Evolutionary conservation across 306 rosid genomes (phyloP).

Genomic region (Vigna hirtella): DNA sequence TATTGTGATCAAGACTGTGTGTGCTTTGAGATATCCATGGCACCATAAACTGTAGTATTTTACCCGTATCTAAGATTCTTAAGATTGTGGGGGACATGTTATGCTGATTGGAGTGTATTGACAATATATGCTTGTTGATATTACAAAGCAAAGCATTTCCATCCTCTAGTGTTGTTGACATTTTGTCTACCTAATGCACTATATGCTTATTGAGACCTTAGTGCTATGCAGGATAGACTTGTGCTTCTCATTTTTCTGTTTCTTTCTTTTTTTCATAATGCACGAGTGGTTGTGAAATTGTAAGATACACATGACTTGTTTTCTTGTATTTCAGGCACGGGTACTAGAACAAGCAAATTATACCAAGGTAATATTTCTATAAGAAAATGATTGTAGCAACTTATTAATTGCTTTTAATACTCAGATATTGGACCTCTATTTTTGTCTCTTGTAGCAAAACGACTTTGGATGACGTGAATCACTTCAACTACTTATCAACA

Average conservation of each 20-base stretch:
- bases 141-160: not conserved
- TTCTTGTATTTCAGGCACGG: conserved; percentile 63
- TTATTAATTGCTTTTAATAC: conserved; percentile 27
- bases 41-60: conserved; percentile 6
- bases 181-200: conserved; percentile 12
- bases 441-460: conserved; percentile 15
- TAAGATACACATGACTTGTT: conserved; percentile 29
- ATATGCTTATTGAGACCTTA: conserved; percentile 4
- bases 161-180: not conserved
- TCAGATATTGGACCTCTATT: conserved; percentile 26
- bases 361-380: conserved; percentile 67
- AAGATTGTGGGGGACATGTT: not conserved
- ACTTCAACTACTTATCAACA: conserved; percentile 7
- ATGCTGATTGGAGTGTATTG: not conserved
- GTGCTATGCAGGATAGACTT: conserved; percentile 12
- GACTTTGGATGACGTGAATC: not conserved
- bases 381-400: conserved; percentile 31
- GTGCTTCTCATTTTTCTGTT: not conserved
- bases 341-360: conserved; percentile 80
- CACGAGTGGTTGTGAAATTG: conserved; percentile 25
- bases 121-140: not conserved
- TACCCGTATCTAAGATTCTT: not conserved
- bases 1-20: not conserved
- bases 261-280: not conserved
- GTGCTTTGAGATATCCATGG: not conserved